Evolutionary conservation across 2,329 filamentous ascomycete genomes (phyloP).

Genomic region (Paracoccidioides lutzii): DNA sequence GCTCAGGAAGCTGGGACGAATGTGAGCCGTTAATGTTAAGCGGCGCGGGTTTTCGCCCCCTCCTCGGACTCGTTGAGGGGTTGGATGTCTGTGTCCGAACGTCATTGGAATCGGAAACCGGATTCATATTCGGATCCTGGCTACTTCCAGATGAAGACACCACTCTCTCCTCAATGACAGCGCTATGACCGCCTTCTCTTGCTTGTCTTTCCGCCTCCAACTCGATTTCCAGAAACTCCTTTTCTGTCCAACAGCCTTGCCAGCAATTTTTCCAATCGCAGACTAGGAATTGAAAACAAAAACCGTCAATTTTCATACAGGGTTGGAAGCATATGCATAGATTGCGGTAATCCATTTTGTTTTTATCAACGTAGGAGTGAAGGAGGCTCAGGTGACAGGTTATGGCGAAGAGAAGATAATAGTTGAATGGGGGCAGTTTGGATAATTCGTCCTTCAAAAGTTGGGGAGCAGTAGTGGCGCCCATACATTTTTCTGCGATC

Average conservation of each 20-base stretch:
- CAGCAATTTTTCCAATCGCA: constrained; percentile 94
- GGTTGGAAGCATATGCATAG: constrained; percentile 95
- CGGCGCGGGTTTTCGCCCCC: constrained; percentile 16
- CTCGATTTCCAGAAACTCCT: constrained; percentile 56
- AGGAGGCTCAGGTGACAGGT: constrained; percentile 90
- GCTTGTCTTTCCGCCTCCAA: constrained; percentile 25
- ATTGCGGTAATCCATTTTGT: constrained; percentile 97
- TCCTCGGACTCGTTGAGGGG: constrained; percentile 21
- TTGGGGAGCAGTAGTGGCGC: constrained; percentile 68
- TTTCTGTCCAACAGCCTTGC: constrained; percentile 89
- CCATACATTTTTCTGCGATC: constrained; percentile 66
- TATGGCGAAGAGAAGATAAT: constrained; percentile 93
- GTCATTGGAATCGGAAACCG: constrained; percentile 13
- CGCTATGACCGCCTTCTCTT: constrained; percentile 13
- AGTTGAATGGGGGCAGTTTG: constrained; percentile 90
- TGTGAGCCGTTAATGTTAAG: constrained; percentile 19
- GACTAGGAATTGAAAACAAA: constrained; percentile 90
- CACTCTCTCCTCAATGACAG: constrained; percentile 38
- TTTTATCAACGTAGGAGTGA: constrained; percentile 82
- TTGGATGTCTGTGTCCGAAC: constrained; percentile 9
- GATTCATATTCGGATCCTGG: constrained; percentile 30
- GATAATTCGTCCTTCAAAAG: constrained; percentile 83
- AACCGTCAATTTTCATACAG: constrained; percentile 89
- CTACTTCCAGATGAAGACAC: constrained; percentile 54
- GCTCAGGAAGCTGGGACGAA: constrained; percentile 34